Evolutionary conservation across 2,329 filamentous ascomycete species (phyloP).

Genomic region (Pseudogymnoascus sp.): DNA sequence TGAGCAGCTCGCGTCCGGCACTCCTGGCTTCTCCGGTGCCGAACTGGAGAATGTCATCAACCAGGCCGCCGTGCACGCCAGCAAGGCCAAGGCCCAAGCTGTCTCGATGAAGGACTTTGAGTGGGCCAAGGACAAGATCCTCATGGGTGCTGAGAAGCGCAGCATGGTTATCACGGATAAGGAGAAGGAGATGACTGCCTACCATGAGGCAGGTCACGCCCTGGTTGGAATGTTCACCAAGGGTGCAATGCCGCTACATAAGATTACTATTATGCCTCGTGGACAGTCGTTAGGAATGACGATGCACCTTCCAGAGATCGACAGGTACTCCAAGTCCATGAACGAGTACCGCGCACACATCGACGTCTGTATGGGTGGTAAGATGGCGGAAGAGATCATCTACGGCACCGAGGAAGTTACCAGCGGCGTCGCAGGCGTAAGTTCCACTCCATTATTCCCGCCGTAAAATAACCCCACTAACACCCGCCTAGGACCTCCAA

Average conservation of each 20-base stretch:
- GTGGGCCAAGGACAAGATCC: slow-evolving; percentile 96
- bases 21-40: slow-evolving; percentile 86
- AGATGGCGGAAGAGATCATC: slow-evolving; percentile 83
- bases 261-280: slow-evolving; percentile 92
- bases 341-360: slow-evolving; percentile 75
- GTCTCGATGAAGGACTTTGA: slow-evolving; percentile 79
- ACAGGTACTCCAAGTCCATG: slow-evolving; percentile 84
- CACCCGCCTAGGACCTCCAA: slow-evolving; percentile 62
- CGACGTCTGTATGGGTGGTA: slow-evolving; percentile 75
- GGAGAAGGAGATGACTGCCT: slow-evolving; percentile 93
- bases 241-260: slow-evolving; percentile 75
- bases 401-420: slow-evolving; percentile 90
- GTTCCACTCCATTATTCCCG: slow-evolving; percentile 26
- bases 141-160: slow-evolving; percentile 90
- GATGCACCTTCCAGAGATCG: slow-evolving; percentile 79
- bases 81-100: slow-evolving; percentile 68
- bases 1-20: slow-evolving; percentile 75
- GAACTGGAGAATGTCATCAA: slow-evolving; percentile 97
- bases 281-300: slow-evolving; percentile 83
- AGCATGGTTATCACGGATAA: slow-evolving; percentile 86
- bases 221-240: slow-evolving; percentile 77
- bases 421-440: slow-evolving; percentile 72
- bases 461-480: background rate
- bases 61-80: slow-evolving; percentile 90
- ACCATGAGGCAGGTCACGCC: slow-evolving; percentile 93